These are phyloP conservation scores for Apiospora sp. DNA, from an alignment of 2,329 filamentous ascomycete species.

Conservation along the genomic window DNA sequence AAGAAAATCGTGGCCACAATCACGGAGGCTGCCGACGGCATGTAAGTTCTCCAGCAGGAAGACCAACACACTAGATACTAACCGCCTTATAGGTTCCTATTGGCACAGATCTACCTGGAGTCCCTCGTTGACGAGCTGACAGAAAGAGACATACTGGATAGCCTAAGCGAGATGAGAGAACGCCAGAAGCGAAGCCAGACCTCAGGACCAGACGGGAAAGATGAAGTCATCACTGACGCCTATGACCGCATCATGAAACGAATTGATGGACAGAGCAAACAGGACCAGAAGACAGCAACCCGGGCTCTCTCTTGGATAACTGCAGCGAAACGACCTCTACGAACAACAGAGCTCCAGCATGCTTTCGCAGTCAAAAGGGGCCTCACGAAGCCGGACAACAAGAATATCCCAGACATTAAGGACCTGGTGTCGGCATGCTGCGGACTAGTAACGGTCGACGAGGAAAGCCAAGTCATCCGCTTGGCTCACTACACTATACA, in stretches of 20 bases:
- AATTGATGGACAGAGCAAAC: too few relatives aligned
- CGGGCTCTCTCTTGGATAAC: too few relatives aligned
- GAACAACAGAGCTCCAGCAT: not conserved
- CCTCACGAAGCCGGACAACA: slow-evolving; percentile 39
- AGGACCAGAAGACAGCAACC: too few relatives aligned
- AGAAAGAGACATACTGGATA: slow-evolving; percentile 40
- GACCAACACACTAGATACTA: not conserved
- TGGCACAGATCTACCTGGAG: slow-evolving; percentile 47
- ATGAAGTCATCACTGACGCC: too few relatives aligned
- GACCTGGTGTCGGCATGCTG: slow-evolving; percentile 46
- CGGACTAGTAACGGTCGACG: slow-evolving; percentile 49
- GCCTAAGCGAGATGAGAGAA: slow-evolving; percentile 37
- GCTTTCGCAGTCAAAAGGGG: slow-evolving; percentile 49
- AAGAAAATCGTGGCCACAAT: slow-evolving; percentile 31
- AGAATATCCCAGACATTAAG: slow-evolving; percentile 41
- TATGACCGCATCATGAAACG: too few relatives aligned
- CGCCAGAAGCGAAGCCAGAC: slow-evolving; percentile 28
- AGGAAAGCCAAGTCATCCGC: slow-evolving; percentile 46
- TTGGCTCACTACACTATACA: slow-evolving; percentile 55
- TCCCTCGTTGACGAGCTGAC: slow-evolving; percentile 33
- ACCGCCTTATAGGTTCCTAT: slow-evolving; percentile 42
- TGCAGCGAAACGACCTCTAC: too few relatives aligned
- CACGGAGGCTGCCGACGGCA: slow-evolving; percentile 35
- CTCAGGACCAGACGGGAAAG: too few relatives aligned
- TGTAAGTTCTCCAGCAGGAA: slow-evolving; percentile 39